Evolutionary conservation across 495 filamentous ascomycete species (phyloP), one percentile per base, ranked within the genome.

Genomic region (Schizothecium vesticola): DNA sequence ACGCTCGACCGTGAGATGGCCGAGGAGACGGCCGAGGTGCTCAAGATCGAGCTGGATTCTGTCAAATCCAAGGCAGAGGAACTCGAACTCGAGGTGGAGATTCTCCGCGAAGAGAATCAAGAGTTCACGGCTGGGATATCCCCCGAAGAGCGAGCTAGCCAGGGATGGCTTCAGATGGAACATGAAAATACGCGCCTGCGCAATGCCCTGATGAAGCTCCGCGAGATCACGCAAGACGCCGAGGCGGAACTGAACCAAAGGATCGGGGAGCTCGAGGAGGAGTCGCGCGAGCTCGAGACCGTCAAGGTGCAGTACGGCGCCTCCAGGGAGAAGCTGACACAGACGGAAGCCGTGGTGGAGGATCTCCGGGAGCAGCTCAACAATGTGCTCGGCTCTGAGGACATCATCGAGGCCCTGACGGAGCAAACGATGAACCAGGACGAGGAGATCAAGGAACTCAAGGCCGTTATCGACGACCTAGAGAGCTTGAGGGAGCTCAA

Each of bases 1-100:
- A 89, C 90, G 0, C 81, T 99, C 22, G 95, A 99, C 74, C 85
- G 92, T 19, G 94, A 98, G 77, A 97, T 98, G 93, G 96, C 95
- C 2, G 94, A 97, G 77, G 94, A 98, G 74, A 91, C 87, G 43
- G 90, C 91, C 7, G 95, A 98, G 69, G 85, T 86, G 21, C 82
- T 89, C 33, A 94, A 91, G 75, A 84, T 86, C 2, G 95, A 98
- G 77, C 83, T 94, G 22, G 91, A 96, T n/a, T 82, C 86, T 5
- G 78, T 96, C 58, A 89, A 90, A 70, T 78, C 83, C 29, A 92
- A 87, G 71, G 80, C 87, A 7, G 93, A 98, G 74, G 95, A 98
- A 77, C 81, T 96, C 2, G 86, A 94, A 73, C 81, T 97, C 55
- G 96, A 99, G 75, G 85, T 92, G 4, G 93, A 97, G 63, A 86